Evolutionary conservation across 306 rosid species (phyloP), one percentile per base, ranked within the genome.

Genomic region (Quercus mongolica): DNA sequence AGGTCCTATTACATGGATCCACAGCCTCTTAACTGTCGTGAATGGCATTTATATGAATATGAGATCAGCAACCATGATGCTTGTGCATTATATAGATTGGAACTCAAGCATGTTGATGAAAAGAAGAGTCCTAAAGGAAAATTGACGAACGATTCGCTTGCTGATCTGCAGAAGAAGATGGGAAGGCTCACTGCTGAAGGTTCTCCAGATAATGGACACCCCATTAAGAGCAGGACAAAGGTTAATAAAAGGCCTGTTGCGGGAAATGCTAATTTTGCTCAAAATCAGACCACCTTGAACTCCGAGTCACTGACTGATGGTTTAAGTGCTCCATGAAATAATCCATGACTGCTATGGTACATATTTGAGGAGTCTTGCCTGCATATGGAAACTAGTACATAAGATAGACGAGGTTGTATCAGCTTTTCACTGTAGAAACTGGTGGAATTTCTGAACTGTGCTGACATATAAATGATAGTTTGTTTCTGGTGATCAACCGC

Each of bases 1-100:
- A 91, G 98, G 83, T 94, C 98, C 70, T 94, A 94, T 87, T 94
- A 94, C 78, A 94, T 94, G 98, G 98, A 94, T 68, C 98, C 98
- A 2, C 98, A 94, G 75, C 98, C 98, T 23, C 81, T 81, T 57
- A 79, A 85, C 86, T 85, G 89, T 79, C 85, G 78, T 52, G 98
- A 94, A 84, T 94, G 98, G 98, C 98, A 94, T 88, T 92, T 94
- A 73, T 94, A 89, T 51, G 98, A 94, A 75, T 94, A 94, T 25
- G 94, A 91, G 89, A 85, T 92, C 81, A 86, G 84, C 79, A 89
- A 87, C 82, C 83, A 89, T 14, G 97, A 91, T 63, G 86, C 90
- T 10, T 91, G 94, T 71, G 97, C 99, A 46, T 86, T 94, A 82
- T 92, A 94, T 76, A 79, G 97, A 80, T 90, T 94, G 80, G 97